Evolutionary conservation across 352 stramenopile species (phyloP).

Genomic region (Phytophthora lateralis): DNA sequence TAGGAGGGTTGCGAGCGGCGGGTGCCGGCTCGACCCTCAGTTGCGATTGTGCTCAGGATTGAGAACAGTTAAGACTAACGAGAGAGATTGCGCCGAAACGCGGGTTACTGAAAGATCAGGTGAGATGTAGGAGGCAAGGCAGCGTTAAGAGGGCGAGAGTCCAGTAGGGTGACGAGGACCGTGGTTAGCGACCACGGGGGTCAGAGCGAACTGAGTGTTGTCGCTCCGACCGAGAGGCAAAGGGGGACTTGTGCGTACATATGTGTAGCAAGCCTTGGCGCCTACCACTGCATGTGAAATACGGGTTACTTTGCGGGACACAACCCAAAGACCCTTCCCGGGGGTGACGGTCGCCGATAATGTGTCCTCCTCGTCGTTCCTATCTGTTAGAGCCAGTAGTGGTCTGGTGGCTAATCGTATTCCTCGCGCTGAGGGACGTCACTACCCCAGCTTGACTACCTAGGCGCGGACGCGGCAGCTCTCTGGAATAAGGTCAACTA

Average conservation of each 20-base stretch:
- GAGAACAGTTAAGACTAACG: background rate
- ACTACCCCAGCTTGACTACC: background rate
- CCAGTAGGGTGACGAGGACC: background rate
- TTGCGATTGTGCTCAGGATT: background rate
- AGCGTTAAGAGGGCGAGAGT: background rate
- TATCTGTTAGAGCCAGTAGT: slow-evolving; percentile 2
- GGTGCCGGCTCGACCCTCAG: background rate
- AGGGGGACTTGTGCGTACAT: background rate
- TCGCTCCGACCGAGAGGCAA: background rate
- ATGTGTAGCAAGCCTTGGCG: background rate
- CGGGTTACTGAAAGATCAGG: background rate
- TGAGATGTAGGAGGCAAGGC: background rate
- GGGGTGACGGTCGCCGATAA: slow-evolving; percentile 9
- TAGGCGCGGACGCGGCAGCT: too few species aligned
- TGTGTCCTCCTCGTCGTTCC: slow-evolving; percentile 3
- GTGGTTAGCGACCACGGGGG: slow-evolving; percentile 1
- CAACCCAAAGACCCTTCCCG: slow-evolving; percentile 7
- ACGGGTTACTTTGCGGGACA: slow-evolving; percentile 10
- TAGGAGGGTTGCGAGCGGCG: background rate
- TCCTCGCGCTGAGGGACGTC: background rate
- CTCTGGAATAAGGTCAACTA: too few species aligned
- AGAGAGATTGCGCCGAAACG: background rate
- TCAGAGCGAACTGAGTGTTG: background rate
- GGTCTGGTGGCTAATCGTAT: background rate
- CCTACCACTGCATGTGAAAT: background rate